Evolutionary conservation across 2,329 filamentous ascomycete genomes (phyloP), one percentile per base, ranked within the genome.

Genomic region (Colletotrichum aenigma): DNA sequence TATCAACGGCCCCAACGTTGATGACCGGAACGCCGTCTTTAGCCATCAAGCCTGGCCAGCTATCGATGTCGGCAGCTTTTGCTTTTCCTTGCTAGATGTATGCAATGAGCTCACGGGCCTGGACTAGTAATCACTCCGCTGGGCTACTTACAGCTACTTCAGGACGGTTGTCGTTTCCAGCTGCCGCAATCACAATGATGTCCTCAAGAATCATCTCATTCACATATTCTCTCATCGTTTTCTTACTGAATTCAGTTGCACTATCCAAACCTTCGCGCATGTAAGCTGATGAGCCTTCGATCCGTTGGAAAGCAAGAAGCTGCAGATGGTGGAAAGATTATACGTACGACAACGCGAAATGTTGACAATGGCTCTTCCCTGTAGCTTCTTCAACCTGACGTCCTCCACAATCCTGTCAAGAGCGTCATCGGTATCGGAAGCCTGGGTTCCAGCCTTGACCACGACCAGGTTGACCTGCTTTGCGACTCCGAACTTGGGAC

Each of bases 1-100:
- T 68, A 18, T 68, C 66, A n/a, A 60, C 52, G 52, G 60, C 66
- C 8, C 66, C 66, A 3, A 68, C 66, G 7, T 68, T 68, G 66
- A 68, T 68, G 1, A 68, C 52, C 10, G 52, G 66, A 7, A 68
- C 21, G 0, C 66, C 66, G 1, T 38, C 1, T 26, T 16, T 5
- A 3, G 66, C 66, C 48, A 68, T 36, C 32, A 68, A 4, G 13
- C 4, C n/a, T 1, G 66, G 66, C 66, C 66, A 68, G 13, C 1
- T 24, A 15, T 68, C 2, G 48, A 68, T n/a, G 9, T 68, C 66
- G n/a, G 48, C n/a, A 13, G 66, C 21, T 3, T 16, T 13, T 0
- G 24, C 24, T 60, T 21, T 48, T 21, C 52, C 52, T 36, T n/a
- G n/a, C n/a, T n/a, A n/a, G n/a, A n/a, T n/a, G n/a, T n/a, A n/a